A percentile compares a stretch with the other conserved stretches of the same genome.
Conservation (phyloP, 257 asterid species). For the Solanum paucissectum region DNA sequence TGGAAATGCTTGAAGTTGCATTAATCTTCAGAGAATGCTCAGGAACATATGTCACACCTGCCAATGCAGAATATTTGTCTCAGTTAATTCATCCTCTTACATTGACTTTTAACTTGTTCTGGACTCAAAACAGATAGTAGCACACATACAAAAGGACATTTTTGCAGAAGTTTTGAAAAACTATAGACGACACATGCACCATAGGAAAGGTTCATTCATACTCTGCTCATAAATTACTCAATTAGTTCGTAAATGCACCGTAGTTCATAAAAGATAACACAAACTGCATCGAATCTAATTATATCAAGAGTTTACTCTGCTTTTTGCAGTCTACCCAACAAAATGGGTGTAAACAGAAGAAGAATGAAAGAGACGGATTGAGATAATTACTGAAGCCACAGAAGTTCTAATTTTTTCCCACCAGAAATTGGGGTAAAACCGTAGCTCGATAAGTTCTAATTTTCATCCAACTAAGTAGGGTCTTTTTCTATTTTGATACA, state of each 20-base stretch:
- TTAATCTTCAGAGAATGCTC: slow-evolving; percentile 85
- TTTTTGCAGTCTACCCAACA: background rate
- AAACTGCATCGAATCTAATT: background rate
- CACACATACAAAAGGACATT: background rate
- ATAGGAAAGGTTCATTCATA: background rate
- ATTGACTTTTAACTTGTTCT: background rate
- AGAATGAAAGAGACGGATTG: background rate
- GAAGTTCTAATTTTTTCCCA: background rate
- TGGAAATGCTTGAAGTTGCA: slow-evolving; percentile 84
- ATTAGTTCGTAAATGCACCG: background rate
- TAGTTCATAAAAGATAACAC: background rate
- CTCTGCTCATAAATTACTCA: background rate
- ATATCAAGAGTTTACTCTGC: background rate
- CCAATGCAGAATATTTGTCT: background rate
- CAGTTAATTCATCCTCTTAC: background rate
- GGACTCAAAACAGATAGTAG: background rate
- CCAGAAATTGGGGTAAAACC: background rate
- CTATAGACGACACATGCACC: background rate
- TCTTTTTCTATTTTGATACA: background rate
- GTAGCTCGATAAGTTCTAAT: background rate
- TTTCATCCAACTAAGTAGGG: background rate
- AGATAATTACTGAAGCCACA: background rate
- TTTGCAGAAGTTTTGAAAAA: background rate
- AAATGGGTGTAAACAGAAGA: background rate
- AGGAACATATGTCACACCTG: slow-evolving; percentile 76